These are phyloP conservation scores for Ampelomyces quisqualis DNA, from an alignment of 2,329 filamentous ascomycete genomes.

Conservation along the genomic window DNA sequence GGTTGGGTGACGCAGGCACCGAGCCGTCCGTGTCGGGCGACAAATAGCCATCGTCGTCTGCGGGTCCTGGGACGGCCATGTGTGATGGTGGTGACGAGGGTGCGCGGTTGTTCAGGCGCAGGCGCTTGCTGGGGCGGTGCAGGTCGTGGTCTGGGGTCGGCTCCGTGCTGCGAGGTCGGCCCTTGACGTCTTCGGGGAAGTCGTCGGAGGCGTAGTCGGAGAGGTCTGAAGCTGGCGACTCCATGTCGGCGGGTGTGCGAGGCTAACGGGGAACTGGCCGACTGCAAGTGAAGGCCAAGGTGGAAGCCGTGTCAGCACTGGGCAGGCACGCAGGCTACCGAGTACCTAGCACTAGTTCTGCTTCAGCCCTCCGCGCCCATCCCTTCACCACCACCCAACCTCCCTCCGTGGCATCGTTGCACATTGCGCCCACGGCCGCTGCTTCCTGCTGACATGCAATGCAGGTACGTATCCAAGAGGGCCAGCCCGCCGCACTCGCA, in stretches of 20 bases:
- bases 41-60: conserved; percentile 60
- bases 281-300: not conserved
- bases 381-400: not conserved
- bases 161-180: conserved; percentile 51
- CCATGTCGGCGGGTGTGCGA: conserved; percentile 34
- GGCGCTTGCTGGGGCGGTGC: conserved; percentile 45
- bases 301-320: too few species aligned
- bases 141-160: conserved; percentile 48
- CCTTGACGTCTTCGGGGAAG: conserved; percentile 58
- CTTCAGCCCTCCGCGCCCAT: too few species aligned
- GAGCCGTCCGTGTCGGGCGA: conserved; percentile 87
- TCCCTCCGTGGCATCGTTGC: too few species aligned
- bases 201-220: conserved; percentile 65
- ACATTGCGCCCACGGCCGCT: not conserved
- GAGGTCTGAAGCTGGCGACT: conserved; percentile 63
- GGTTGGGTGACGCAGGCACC: conserved; percentile 58
- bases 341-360: not conserved
- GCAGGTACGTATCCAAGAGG: too few species aligned
- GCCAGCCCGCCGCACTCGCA: conserved; percentile 4
- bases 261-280: not conserved
- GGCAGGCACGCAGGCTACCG: too few species aligned
- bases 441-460: not conserved
- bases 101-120: conserved; percentile 39
- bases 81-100: conserved; percentile 37
- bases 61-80: conserved; percentile 15